These are phyloP conservation scores for Aureobasidium mangrovei DNA, from an alignment of 2,329 filamentous ascomycete genomes.

Conservation along the genomic window DNA sequence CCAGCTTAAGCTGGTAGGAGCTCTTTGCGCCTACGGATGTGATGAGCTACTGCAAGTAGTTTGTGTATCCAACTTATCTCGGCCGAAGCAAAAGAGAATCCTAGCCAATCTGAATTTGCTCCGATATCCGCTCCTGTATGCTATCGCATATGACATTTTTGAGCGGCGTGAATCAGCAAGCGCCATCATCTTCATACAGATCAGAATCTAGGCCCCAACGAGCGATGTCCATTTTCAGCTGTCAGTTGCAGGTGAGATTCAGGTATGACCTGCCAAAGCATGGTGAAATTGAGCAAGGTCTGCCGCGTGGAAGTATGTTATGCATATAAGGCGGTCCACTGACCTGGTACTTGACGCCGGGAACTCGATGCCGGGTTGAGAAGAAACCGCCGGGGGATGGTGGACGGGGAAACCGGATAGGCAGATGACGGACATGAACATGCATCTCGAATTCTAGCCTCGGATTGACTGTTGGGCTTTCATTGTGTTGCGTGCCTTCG, in stretches of 20 bases:
- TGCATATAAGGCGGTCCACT: not conserved
- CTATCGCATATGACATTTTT: too few relatives aligned
- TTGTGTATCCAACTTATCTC: constrained; percentile 1
- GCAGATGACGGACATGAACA: not conserved
- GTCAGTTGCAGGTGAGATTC: not conserved
- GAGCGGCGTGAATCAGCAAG: too few relatives aligned
- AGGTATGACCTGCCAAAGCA: not conserved
- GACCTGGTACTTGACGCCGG: too few relatives aligned
- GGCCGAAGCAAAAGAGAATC: not conserved
- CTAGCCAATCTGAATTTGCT: not conserved
- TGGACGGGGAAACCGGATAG: not conserved
- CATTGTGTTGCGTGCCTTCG: not conserved
- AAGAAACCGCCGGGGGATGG: too few relatives aligned
- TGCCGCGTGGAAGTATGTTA: not conserved
- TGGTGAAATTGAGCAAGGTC: not conserved
- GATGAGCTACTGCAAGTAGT: not conserved
- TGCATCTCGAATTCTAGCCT: not conserved
- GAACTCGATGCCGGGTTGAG: too few relatives aligned
- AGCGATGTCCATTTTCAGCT: too few relatives aligned
- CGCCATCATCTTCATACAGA: too few relatives aligned
- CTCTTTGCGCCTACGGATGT: not conserved
- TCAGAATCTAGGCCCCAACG: too few relatives aligned
- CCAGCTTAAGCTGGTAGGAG: not conserved
- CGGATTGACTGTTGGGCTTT: not conserved
- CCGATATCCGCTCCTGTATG: not conserved